Conservation (phyloP, 208 protist species). For the Leishmania major region DNA sequence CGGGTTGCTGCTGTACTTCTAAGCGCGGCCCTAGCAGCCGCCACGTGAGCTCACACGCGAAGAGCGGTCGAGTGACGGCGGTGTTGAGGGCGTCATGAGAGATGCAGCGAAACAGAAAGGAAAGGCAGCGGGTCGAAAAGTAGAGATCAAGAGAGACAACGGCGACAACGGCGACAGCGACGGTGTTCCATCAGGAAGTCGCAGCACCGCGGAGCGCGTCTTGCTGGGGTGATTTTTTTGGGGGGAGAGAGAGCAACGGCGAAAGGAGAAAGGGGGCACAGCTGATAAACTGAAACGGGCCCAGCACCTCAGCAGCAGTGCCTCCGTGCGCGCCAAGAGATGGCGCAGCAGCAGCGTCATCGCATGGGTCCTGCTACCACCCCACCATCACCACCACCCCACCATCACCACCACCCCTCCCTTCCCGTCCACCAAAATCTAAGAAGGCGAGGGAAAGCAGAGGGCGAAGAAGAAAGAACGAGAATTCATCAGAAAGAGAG, state of each 20-base stretch:
- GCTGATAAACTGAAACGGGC: not conserved
- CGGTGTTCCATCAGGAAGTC: not conserved
- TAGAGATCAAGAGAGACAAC: not conserved
- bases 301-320: not conserved
- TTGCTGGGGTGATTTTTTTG: not conserved
- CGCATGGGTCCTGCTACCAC: not conserved
- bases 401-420: too few species aligned
- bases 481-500: not conserved
- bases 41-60: not conserved
- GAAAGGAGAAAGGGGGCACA: not conserved
- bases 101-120: conserved; percentile 8
- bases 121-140: not conserved
- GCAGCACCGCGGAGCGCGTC: not conserved
- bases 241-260: not conserved
- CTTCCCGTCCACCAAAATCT: not conserved
- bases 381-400: not conserved
- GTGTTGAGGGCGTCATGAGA: not conserved
- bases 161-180: not conserved
- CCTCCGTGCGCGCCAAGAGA: not conserved
- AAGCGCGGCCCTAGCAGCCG: not conserved
- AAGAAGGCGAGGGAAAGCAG: not conserved
- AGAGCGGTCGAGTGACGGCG: not conserved
- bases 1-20: not conserved
- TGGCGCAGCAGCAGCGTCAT: not conserved
- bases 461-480: not conserved